Evolutionary conservation across 257 asterid genomes (phyloP).

Genomic region (Agastache rugosa): DNA sequence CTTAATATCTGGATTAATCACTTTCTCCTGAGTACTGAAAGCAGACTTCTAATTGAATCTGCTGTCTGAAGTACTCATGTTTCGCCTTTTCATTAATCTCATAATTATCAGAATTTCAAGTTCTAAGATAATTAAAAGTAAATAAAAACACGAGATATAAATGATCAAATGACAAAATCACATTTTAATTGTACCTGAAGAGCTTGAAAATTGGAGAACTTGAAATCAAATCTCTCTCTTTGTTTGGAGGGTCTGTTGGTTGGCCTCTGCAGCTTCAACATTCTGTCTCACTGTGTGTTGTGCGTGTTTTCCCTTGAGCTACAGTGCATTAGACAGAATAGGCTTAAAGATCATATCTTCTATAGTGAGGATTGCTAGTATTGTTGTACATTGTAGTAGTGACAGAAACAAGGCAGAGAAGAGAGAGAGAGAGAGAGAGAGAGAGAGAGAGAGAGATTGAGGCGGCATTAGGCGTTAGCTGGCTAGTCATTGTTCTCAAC

Average conservation of each 20-base stretch:
- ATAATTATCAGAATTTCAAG: too few species aligned
- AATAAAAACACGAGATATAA: too few species aligned
- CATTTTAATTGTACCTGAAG: constrained; percentile 63
- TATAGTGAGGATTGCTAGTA: constrained; percentile 9
- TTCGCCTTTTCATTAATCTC: too few species aligned
- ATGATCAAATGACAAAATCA: too few species aligned
- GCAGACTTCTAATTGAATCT: too few species aligned
- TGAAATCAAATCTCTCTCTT: constrained; percentile 73
- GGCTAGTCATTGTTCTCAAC: constrained; percentile 60
- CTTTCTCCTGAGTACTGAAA: too few species aligned
- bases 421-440: constrained; percentile 23
- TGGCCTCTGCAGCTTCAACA: constrained; percentile 76
- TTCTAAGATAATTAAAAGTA: not conserved
- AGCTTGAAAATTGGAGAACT: constrained; percentile 86
- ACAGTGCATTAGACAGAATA: constrained; percentile 31
- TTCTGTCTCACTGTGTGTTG: constrained; percentile 40
- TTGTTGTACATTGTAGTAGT: constrained; percentile 34
- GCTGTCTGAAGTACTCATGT: too few species aligned
- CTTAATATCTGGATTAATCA: too few species aligned
- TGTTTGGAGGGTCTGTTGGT: constrained; percentile 44
- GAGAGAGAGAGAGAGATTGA: constrained; percentile 18
- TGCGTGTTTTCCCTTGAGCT: constrained; percentile 37
- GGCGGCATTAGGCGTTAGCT: constrained; percentile 46
- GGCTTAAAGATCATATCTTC: constrained; percentile 19
- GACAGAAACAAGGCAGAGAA: constrained; percentile 42